Percentiles rank a stretch among this genome's conserved stretches.
These are phyloP conservation scores for Mercurialis annua DNA, from an alignment of 345 rosid species.

Conservation along the genomic window DNA sequence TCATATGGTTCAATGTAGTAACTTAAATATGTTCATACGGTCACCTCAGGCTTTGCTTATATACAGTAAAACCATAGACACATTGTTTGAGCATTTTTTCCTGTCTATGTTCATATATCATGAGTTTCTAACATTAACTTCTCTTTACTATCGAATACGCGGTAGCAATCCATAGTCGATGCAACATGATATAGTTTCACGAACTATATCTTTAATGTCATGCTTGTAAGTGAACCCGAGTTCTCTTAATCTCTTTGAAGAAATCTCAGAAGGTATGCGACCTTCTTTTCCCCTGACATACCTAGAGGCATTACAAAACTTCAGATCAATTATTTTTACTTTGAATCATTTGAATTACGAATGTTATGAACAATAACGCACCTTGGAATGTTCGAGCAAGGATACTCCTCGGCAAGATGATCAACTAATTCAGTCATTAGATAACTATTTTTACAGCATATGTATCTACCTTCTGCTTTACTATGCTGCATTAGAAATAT, in stretches of 20 bases:
- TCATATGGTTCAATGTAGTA: no score
- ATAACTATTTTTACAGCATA: constrained; percentile 51
- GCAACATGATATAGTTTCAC: constrained; percentile 45
- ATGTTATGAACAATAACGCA: constrained; percentile 11
- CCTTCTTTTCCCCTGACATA: constrained; percentile 24
- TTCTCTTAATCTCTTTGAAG: constrained; percentile 62
- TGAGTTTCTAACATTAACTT: not conserved
- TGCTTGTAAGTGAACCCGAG: constrained; percentile 62
- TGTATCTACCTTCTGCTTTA: constrained; percentile 57
- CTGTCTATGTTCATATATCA: not conserved
- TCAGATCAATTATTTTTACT: not conserved
- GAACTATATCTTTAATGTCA: constrained; percentile 46
- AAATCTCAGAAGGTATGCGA: constrained; percentile 47
- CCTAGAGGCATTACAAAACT: constrained; percentile 26
- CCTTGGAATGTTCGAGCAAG: constrained; percentile 36
- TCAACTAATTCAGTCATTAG: constrained; percentile 40
- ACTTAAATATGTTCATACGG: no score
- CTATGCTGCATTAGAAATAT: constrained; percentile 56
- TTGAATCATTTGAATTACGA: not conserved
- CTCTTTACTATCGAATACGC: constrained; percentile 6
- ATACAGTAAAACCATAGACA: not conserved
- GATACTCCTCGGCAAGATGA: constrained; percentile 34
- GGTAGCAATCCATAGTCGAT: constrained; percentile 40
- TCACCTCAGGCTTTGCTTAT: not conserved
- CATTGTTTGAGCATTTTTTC: not conserved